Base-by-base conservation (phyloP, 352 stramenopile genomes). In the Proteromonas lacertae region DNA sequence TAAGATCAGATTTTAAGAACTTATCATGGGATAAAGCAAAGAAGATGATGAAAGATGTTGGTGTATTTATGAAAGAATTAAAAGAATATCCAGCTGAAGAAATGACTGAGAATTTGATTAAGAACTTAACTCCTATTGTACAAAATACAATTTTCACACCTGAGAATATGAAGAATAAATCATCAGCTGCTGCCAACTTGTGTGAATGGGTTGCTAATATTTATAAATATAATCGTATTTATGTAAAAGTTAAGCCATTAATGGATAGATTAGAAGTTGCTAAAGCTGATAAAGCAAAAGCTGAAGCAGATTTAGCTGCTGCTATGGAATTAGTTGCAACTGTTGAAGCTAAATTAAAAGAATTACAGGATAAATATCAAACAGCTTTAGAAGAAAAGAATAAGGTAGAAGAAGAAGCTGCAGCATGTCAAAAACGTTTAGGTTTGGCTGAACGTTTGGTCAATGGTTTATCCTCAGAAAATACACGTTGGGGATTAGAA, bases 151-250 rank as follows among this genome's bases (percentile, higher is more conserved):
- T 25, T 71, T 76, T 36, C 42, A 75, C 35, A 55, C 80, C 20
- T 81, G 82, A 40, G 71, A 86, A 43, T 61, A 66, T 22, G 82
- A 82, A 47, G 84, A 80, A 42, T 66, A 83, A 36, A 70, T 86
- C 37, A 0, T 44, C 74, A 1, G 71, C 72, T 12, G 72, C 72
- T 0, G 70, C 71, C 0, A 86, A 83, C 29, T 45, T 88, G 12
- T 83, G 67, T 36, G 66, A 79, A 19, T 88, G 72, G 72, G 71
- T 87, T 10, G 53, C 84, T 42, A 88, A 86, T 44, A 88, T 82
- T 40, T 66, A 83, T n/a, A 56, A 58, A 9, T 87, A 76, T 41
- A 69, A 86, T 40, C 57, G 79, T 43, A 72, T 86, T 17, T 87
- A 80, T 36, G 67, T 78, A 10, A 82, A 66, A 1, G 62, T 86